Percentiles rank a stretch among this genome's conserved stretches.
phyloP scores from a whole-genome alignment of 495 filamentous ascomycete species.

The Aspergillus incahuasiensis region DNA sequence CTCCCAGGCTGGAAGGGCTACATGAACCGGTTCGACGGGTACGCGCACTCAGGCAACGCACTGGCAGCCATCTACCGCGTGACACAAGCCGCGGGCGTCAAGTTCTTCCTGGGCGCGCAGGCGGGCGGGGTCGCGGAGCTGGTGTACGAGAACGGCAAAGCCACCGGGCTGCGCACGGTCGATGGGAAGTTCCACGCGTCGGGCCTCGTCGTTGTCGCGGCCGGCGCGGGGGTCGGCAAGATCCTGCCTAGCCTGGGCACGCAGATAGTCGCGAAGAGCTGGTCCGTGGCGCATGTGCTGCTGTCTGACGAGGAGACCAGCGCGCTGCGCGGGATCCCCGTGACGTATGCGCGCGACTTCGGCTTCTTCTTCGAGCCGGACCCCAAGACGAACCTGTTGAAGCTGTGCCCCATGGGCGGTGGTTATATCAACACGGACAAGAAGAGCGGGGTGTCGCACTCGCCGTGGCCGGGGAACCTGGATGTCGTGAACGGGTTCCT shows the following conservation, averaged over 20 bases:
- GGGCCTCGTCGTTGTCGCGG: conserved; percentile 38
- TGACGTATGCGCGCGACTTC: conserved; percentile 51
- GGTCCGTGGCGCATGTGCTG: conserved; percentile 51
- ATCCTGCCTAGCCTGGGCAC: conserved; percentile 36
- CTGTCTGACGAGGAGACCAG: conserved; percentile 48
- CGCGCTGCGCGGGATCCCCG: conserved; percentile 47
- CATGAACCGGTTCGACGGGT: conserved; percentile 50
- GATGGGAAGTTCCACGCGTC: conserved; percentile 13
- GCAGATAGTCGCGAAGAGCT: conserved; percentile 46
- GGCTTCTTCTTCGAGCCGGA: conserved; percentile 60
- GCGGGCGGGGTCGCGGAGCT: too few species aligned
- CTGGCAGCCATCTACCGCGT: conserved; percentile 26
- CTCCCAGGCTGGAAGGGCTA: conserved; percentile 52
- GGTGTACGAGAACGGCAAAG: too few species aligned
- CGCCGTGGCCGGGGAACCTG: conserved; percentile 23
- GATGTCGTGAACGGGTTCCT: conserved; percentile 34
- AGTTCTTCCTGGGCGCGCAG: too few species aligned
- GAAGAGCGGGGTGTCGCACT: conserved; percentile 26
- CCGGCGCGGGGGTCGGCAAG: conserved; percentile 36
- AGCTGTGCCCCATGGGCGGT: conserved; percentile 50
- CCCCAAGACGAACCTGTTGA: conserved; percentile 47
- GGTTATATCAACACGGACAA: conserved; percentile 49
- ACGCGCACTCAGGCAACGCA: conserved; percentile 48
- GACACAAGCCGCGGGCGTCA: too few species aligned
- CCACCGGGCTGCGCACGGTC: too few species aligned